These are phyloP conservation scores for Neoscytalidium dimidiatum DNA, from an alignment of 2,329 filamentous ascomycete species.

Conservation along the genomic window DNA sequence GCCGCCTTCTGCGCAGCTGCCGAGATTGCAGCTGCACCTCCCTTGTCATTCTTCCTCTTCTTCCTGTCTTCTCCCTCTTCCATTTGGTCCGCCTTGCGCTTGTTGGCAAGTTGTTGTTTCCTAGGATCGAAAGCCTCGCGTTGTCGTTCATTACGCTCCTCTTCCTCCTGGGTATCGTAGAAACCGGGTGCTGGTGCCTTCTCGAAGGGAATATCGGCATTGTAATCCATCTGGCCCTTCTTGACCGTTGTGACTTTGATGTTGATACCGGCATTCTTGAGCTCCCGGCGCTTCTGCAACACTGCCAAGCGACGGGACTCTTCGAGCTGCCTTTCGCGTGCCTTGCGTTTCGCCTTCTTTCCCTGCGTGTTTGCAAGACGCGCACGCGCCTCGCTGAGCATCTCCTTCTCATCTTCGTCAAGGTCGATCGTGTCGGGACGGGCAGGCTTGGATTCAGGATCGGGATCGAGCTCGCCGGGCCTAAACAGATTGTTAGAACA, in stretches of 20 bases:
- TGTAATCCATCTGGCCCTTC: slow-evolving; percentile 98
- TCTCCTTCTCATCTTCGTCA: slow-evolving; percentile 99
- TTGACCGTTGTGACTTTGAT: slow-evolving; percentile 92
- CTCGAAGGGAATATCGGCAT: slow-evolving; percentile 97
- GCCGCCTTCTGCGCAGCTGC: slow-evolving; percentile 91
- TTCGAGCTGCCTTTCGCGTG: slow-evolving; percentile 90
- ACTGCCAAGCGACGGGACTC: slow-evolving; percentile 88
- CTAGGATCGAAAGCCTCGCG: slow-evolving; percentile 85
- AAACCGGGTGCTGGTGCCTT: slow-evolving; percentile 87
- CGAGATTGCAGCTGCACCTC: slow-evolving; percentile 72
- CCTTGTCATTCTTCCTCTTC: slow-evolving; percentile 85
- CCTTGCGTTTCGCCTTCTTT: slow-evolving; percentile 98
- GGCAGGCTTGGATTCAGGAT: slow-evolving; percentile 94
- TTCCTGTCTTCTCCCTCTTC: slow-evolving; percentile 78
- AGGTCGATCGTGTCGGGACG: slow-evolving; percentile 96
- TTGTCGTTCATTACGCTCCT: slow-evolving; percentile 77
- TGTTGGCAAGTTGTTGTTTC: slow-evolving; percentile 87
- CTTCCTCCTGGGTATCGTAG: slow-evolving; percentile 88
- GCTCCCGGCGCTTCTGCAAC: slow-evolving; percentile 90
- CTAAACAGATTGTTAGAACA: background rate
- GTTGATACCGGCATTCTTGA: slow-evolving; percentile 98
- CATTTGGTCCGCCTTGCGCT: slow-evolving; percentile 89
- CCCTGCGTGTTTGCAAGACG: slow-evolving; percentile 97
- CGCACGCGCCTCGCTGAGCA: slow-evolving; percentile 95
- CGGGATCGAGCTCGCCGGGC: slow-evolving; percentile 96